Evolutionary conservation across 2,329 filamentous ascomycete genomes (phyloP).

Genomic region (Colletotrichum sansevieriae): DNA sequence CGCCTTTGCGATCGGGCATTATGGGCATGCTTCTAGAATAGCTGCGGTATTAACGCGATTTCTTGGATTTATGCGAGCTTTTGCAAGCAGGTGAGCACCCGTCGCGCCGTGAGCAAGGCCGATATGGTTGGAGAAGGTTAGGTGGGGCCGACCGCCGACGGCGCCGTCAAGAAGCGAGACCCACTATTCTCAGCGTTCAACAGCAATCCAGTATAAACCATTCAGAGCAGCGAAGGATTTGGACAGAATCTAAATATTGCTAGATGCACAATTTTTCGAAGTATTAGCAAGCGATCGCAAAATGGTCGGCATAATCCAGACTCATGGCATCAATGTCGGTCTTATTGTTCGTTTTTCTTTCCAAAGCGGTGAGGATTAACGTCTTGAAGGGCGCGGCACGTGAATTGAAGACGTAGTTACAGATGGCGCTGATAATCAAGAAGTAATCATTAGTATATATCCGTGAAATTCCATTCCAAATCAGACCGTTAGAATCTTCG

Average conservation of each 20-base stretch:
- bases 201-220: background rate
- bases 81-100: background rate
- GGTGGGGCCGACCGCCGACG: slow-evolving; percentile 1
- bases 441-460: background rate
- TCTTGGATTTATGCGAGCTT: background rate
- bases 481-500: background rate
- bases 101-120: background rate
- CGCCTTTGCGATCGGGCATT: background rate
- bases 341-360: background rate
- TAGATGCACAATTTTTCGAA: background rate
- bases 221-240: slow-evolving; percentile 4
- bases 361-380: background rate
- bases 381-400: background rate
- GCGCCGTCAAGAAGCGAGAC: background rate
- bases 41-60: background rate
- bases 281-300: background rate
- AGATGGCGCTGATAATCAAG: background rate
- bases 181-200: background rate
- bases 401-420: background rate
- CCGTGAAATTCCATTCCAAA: background rate
- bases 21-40: background rate
- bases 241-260: background rate
- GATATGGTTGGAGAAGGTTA: background rate
- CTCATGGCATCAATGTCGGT: background rate
- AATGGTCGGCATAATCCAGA: background rate